A percentile compares a stretch with the other conserved stretches of the same genome.
Evolutionary conservation across 2,329 filamentous ascomycete species (phyloP).

Genomic region (Diplodia corticola): DNA sequence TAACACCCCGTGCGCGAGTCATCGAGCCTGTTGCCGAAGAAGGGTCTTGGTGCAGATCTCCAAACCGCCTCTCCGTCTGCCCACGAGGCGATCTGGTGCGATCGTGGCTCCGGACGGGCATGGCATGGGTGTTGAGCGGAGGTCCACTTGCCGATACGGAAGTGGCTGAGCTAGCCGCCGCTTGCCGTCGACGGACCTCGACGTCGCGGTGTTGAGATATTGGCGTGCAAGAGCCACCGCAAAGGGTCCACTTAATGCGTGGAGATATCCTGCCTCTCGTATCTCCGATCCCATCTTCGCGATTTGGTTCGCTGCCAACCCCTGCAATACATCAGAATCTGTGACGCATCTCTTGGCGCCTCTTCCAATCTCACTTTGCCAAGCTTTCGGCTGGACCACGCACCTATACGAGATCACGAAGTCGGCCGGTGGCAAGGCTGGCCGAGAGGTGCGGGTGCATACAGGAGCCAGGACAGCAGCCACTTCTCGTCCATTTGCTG

Average conservation of each 20-base stretch:
- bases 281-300: constrained; percentile 2
- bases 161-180: background rate
- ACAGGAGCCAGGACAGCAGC: background rate
- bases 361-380: background rate
- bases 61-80: background rate
- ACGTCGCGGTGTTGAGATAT: too few relatives aligned
- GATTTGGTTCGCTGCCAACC: background rate
- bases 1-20: background rate
- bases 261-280: constrained; percentile 3
- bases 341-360: constrained; percentile 5
- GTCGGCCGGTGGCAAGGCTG: background rate
- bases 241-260: background rate
- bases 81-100: background rate
- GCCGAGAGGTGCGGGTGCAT: background rate
- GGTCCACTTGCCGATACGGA: background rate
- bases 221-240: background rate
- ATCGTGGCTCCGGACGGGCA: background rate
- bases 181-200: background rate
- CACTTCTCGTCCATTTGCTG: background rate
- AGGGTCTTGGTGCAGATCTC: background rate
- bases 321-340: background rate
- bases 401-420: background rate
- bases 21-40: background rate
- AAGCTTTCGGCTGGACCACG: background rate
- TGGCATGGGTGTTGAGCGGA: background rate